phyloP scores from a whole-genome alignment of 2,329 filamentous ascomycete species.

The Blastomyces parvus region DNA sequence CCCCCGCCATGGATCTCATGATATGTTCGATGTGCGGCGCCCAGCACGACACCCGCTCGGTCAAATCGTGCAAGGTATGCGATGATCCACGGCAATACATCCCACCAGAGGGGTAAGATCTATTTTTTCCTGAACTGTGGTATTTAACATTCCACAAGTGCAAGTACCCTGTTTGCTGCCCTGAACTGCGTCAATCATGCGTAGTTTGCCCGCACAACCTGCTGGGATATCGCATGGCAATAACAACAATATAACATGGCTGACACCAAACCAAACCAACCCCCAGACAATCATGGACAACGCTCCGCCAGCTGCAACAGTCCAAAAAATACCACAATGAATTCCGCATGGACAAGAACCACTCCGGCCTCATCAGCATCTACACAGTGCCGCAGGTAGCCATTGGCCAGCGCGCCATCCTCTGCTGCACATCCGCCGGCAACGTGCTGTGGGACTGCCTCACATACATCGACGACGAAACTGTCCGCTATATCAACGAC shows the following conservation, averaged over 20 bases:
- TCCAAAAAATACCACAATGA: constrained; percentile 19
- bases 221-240: too few relatives aligned
- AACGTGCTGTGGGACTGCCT: constrained; percentile 77
- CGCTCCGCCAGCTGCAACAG: constrained; percentile 20
- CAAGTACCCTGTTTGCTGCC: neutral
- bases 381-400: constrained; percentile 47
- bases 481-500: constrained; percentile 46
- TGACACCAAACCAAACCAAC: neutral
- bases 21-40: constrained; percentile 24
- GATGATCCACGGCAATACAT: constrained; percentile 27
- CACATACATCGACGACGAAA: constrained; percentile 57
- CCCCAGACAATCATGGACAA: constrained; percentile 24
- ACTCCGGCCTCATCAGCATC: constrained; percentile 20
- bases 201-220: too few relatives aligned
- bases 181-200: too few relatives aligned
- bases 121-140: too few relatives aligned
- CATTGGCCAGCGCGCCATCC: constrained; percentile 65
- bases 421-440: constrained; percentile 55
- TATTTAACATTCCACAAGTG: neutral
- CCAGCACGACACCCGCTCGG: constrained; percentile 17
- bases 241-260: too few relatives aligned
- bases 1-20: constrained; percentile 17
- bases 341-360: constrained; percentile 16
- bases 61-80: constrained; percentile 24
- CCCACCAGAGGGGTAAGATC: constrained; percentile 20